A percentile compares a stretch with the other conserved stretches of the same genome.
phyloP scores from a whole-genome alignment of 2,329 filamentous ascomycete species.

The Talaromyces amestolkiae region DNA sequence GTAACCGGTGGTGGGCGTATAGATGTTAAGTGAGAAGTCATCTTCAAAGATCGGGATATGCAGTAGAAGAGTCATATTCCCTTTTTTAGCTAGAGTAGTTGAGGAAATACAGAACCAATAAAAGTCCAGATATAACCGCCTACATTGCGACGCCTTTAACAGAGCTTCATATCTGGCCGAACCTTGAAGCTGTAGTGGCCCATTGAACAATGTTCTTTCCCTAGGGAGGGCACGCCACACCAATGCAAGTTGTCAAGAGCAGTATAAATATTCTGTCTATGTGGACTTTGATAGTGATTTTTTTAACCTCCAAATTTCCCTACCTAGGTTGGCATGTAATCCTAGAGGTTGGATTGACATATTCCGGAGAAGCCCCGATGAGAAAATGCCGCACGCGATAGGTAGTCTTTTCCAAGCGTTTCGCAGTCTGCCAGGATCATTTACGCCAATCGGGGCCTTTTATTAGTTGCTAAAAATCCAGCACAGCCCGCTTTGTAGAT shows the following conservation, averaged over 20 bases:
- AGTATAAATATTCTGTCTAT: background rate
- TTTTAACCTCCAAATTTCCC: background rate
- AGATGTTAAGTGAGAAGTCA: background rate
- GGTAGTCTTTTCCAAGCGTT: too few species aligned
- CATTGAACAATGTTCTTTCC: background rate
- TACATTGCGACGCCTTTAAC: too few species aligned
- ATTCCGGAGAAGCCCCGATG: background rate
- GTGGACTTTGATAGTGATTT: background rate
- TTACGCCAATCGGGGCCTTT: too few species aligned
- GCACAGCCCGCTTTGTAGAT: too few species aligned
- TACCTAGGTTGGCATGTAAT: background rate
- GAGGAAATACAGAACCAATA: background rate
- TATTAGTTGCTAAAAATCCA: background rate
- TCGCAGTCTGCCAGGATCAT: too few species aligned
- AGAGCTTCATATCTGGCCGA: too few species aligned
- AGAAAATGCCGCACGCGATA: background rate
- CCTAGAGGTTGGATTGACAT: background rate
- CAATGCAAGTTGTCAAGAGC: too few species aligned
- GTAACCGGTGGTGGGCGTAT: background rate
- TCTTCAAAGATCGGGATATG: background rate
- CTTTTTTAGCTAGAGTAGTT: background rate
- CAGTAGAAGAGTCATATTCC: background rate
- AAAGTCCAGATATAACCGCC: too few species aligned
- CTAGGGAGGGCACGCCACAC: background rate
- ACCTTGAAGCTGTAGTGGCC: too few species aligned